Base-by-base conservation (phyloP, 1,139 yeast species). In the Saccharomyces hybrid region DNA sequence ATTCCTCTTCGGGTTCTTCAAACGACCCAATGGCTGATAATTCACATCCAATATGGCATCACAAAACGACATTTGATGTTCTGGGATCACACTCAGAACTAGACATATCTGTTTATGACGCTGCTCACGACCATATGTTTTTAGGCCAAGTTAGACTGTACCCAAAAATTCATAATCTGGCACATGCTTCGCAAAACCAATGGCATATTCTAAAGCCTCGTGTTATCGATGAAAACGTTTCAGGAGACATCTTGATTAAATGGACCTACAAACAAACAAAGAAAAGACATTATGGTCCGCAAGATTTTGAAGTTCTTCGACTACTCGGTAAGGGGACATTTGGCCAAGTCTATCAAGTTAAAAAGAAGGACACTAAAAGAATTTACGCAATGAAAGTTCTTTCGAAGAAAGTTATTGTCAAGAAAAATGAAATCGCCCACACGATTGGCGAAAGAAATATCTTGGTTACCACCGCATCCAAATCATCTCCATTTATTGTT, bases 321-420 rank as follows among this genome's bases (percentile, higher is more conserved):
- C 76, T 93, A 54, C 78, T 93, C 58, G 99, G 99, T 58, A 90
- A 89, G 69, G 99, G 99, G 52, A 93, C 98, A 0, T 93, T 93
- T 76, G 99, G 99, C 32, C 96, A 88, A 73, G 99, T 93, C 46
- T 93, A 86, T 72, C 98, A 91, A 73, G 99, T 93, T 50, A 84
- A 87, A 62, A 93, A 91, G 78, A 79, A 79, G 65, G 98, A 91
- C 67, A 89, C 95, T 3, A 82, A 83, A 56, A 80, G 97, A 64
- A 85, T 93, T 57, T 93, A 93, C 70, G 99, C 99, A 50, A 93
- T 93, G 99, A 93, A 93, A 73, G 95, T 93, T 28, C 79, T 93
- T 54, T 86, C 95, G 34, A 93, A 93, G 71, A 90, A 90, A 70
- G 95, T 90, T 49, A 93, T 93, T 73, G 97, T 93, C 53, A 90